Percentiles rank a stretch among this genome's conserved stretches.
phyloP scores from a whole-genome alignment of 2,329 filamentous ascomycete genomes.

The Colletotrichum tamarilloi region DNA sequence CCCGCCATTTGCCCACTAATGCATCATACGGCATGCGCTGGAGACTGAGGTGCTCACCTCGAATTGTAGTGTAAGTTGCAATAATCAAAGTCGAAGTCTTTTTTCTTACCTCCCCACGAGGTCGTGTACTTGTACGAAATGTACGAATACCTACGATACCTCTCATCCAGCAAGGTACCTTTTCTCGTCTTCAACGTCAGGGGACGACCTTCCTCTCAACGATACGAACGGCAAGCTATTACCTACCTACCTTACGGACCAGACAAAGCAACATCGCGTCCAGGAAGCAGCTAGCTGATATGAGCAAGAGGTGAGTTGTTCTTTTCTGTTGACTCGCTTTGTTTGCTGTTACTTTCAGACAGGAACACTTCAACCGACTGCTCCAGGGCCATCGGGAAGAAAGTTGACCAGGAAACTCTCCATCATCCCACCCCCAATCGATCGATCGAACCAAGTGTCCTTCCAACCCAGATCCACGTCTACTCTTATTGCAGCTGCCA shows the following conservation, averaged over 20 bases:
- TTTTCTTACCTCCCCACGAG: neutral
- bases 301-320: slow-evolving; percentile 17
- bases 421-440: slow-evolving; percentile 22
- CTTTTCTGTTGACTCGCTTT: slow-evolving; percentile 14
- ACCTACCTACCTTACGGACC: neutral
- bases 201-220: slow-evolving; percentile 25
- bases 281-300: slow-evolving; percentile 12
- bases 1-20: slow-evolving; percentile 34
- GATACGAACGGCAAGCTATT: neutral
- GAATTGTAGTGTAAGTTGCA: neutral
- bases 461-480: neutral
- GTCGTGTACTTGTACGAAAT: neutral
- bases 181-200: slow-evolving; percentile 9
- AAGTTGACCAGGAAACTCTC: slow-evolving; percentile 1
- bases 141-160: neutral
- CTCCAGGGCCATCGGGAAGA: neutral
- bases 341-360: neutral
- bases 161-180: neutral
- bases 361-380: neutral
- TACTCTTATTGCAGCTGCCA: neutral
- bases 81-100: neutral
- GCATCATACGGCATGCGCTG: slow-evolving; percentile 28
- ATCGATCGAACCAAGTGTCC: slow-evolving; percentile 24
- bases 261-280: slow-evolving; percentile 12
- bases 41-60: neutral